Percentiles rank a stretch among this genome's conserved stretches.
phyloP scores from a whole-genome alignment of 1,139 yeast species.

The Candida labiduridarum region DNA sequence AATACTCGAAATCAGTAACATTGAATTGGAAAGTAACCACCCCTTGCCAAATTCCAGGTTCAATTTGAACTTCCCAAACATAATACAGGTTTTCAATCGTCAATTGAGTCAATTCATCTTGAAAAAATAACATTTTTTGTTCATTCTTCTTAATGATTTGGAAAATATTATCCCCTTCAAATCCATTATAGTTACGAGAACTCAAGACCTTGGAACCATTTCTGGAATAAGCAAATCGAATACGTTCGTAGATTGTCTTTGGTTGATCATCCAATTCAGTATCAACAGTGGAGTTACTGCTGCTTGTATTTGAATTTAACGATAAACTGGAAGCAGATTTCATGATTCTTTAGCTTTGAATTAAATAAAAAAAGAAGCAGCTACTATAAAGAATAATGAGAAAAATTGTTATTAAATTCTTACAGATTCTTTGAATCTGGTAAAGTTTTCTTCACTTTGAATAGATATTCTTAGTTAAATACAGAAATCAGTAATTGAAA shows the following conservation, averaged over 20 bases:
- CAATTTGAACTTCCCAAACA: slow-evolving; percentile 22
- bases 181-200: slow-evolving; percentile 13
- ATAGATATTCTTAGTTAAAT: neutral
- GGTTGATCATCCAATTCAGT: slow-evolving; percentile 8
- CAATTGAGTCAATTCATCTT: slow-evolving; percentile 14
- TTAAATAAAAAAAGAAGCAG: neutral
- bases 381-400: neutral
- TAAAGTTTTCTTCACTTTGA: neutral
- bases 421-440: neutral
- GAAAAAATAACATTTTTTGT: slow-evolving; percentile 6
- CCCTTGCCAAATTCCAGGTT: slow-evolving; percentile 21
- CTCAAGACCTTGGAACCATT: slow-evolving; percentile 12
- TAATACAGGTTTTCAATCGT: slow-evolving; percentile 15
- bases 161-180: slow-evolving; percentile 6
- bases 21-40: slow-evolving; percentile 28
- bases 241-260: slow-evolving; percentile 32
- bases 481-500: neutral
- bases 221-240: slow-evolving; percentile 35
- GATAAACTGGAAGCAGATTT: slow-evolving; percentile 15
- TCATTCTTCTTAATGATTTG: slow-evolving; percentile 7
- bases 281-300: slow-evolving; percentile 14
- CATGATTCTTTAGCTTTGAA: slow-evolving; percentile 9
- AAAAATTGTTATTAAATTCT: neutral
- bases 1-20: slow-evolving; percentile 29
- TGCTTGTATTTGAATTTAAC: slow-evolving; percentile 14